Conservation (phyloP, 805 yeast species). For the Yarrowia porcina region DNA sequence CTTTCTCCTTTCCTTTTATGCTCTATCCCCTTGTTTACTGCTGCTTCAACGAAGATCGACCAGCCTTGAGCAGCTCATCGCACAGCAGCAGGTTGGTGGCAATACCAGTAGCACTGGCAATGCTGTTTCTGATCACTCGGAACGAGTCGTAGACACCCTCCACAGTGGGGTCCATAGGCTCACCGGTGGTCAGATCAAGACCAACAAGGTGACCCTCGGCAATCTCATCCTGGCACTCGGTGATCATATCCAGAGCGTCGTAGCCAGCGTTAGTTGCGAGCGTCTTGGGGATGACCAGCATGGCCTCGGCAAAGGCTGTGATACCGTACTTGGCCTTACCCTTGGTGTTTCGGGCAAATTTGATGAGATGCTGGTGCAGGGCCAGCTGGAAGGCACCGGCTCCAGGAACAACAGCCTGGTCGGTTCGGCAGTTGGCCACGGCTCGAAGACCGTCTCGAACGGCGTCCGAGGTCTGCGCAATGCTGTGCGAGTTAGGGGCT, state of each 20-base stretch:
- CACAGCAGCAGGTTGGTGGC: slow-evolving; percentile 88
- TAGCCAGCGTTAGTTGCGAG: slow-evolving; percentile 88
- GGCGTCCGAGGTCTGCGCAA: slow-evolving; percentile 93
- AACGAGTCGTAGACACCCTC: slow-evolving; percentile 97
- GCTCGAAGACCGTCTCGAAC: slow-evolving; percentile 96
- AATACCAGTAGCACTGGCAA: slow-evolving; percentile 89
- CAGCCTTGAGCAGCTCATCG: slow-evolving; percentile 96
- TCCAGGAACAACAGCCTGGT: slow-evolving; percentile 85
- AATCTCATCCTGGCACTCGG: slow-evolving; percentile 85
- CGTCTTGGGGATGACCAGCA: slow-evolving; percentile 89
- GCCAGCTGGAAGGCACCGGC: slow-evolving; percentile 95
- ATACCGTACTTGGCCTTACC: slow-evolving; percentile 90
- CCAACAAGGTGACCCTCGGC: slow-evolving; percentile 83
- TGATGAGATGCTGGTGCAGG: slow-evolving; percentile 64
- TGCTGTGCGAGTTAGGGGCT: slow-evolving; percentile 86
- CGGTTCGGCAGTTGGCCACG: slow-evolving; percentile 86
- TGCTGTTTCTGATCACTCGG: slow-evolving; percentile 89
- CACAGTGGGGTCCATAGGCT: slow-evolving; percentile 89
- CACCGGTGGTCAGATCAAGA: slow-evolving; percentile 85
- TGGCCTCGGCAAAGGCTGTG: slow-evolving; percentile 88
- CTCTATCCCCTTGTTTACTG: neutral
- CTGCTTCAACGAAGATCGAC: slow-evolving; percentile 84
- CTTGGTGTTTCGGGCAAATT: slow-evolving; percentile 53
- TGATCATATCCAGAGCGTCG: slow-evolving; percentile 84
- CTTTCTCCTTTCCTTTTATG: neutral